Evolutionary conservation across 2,329 filamentous ascomycete species (phyloP).

Genomic region (Nigrospora sphaerica): DNA sequence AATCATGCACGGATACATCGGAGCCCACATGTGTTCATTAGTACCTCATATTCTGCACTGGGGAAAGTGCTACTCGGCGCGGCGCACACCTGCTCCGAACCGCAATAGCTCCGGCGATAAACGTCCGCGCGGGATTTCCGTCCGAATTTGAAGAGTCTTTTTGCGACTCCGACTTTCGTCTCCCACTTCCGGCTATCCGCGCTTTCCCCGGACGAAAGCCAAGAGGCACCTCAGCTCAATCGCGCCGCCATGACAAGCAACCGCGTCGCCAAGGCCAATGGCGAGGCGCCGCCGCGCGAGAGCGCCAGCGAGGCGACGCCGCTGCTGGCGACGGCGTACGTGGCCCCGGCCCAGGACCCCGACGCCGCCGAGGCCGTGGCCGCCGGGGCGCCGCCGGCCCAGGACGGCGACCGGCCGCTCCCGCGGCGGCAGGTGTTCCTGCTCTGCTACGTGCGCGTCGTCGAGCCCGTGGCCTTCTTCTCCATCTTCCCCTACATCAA

Average conservation of each 20-base stretch:
- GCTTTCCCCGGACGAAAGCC: too few species aligned
- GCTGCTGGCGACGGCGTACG: slow-evolving; percentile 15
- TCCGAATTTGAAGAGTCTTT: too few species aligned
- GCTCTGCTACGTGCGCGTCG: slow-evolving; percentile 64
- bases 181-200: too few species aligned
- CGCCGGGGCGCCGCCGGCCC: slow-evolving; percentile 2
- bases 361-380: slow-evolving; percentile 5
- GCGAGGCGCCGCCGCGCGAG: not conserved
- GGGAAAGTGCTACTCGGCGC: too few species aligned
- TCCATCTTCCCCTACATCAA: slow-evolving; percentile 76
- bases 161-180: too few species aligned
- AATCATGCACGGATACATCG: too few species aligned
- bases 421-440: slow-evolving; percentile 61
- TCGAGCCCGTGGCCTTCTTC: slow-evolving; percentile 79
- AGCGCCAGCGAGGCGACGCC: slow-evolving; percentile 21
- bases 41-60: too few species aligned
- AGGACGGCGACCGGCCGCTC: slow-evolving; percentile 39
- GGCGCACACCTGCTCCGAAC: too few species aligned
- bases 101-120: too few species aligned
- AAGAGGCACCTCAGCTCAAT: too few species aligned
- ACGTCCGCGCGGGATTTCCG: too few species aligned
- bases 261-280: not conserved
- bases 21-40: too few species aligned
- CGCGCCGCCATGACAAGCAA: not conserved
- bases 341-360: slow-evolving; percentile 9